Base-by-base conservation (phyloP, 768 basidiomycete genomes). In the Boletus tomentosulus region DNA sequence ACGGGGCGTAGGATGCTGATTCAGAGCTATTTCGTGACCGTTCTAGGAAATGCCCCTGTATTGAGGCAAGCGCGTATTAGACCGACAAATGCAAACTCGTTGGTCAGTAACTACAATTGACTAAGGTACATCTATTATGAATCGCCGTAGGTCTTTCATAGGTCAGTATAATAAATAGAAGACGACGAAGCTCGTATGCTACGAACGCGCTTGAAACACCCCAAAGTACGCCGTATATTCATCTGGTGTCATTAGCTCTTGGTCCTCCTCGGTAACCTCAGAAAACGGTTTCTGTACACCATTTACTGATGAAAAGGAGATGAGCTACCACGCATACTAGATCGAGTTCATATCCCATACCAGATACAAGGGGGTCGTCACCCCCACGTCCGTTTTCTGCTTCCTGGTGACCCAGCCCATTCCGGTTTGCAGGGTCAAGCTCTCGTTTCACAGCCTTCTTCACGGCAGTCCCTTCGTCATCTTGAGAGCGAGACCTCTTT, bases 191-290 rank as follows among this genome's bases (percentile, higher is more conserved):
- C 35, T 39, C 53, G 46, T 27, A 34, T 48, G 24, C 54, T 64
- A 69, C 41, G 62, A 60, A 48, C 69, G 76, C 48, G 77, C 74
- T 69, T 82, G 81, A 66, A 84, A 74, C 56, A 90, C 75, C 60
- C 88, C 83, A 65, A 85, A 92, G 71, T 81, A 92, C 33, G 83
- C 82, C 30, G 85, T 84, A 66, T 96, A 96, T 70, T 97, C 94
- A 52, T 95, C 94, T 2, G 90, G 86, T 4, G 90, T 91, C 94
- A 97, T 97, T 61, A 85, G 65, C 45, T 93, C 94, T 62, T 93
- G 87, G 66, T 95, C 87, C 59, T 93, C 95, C 62, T 97, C 94
- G 3, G 90, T 95, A 41, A 98, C 83, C 57, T 86, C 77, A 4
- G 85, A 89, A 62, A 89, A 87, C 7, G 82, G 78, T 61, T 89